A percentile compares a stretch with the other conserved stretches of the same genome.
These are phyloP conservation scores for Aspergillus cejpii DNA, from an alignment of 2,329 filamentous ascomycete genomes.

Conservation along the genomic window DNA sequence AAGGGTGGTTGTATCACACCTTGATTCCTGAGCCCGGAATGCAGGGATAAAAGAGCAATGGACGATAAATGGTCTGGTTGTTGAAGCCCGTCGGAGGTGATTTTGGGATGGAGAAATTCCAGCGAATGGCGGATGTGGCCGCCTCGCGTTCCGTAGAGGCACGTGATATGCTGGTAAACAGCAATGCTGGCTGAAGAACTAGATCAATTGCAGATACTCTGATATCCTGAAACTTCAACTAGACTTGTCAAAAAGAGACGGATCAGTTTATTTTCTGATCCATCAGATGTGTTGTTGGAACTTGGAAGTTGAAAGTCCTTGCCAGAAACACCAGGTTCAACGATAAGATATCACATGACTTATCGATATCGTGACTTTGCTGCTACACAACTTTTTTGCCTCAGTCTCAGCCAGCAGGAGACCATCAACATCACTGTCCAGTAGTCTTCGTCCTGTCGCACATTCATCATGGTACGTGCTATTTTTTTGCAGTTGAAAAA, in stretches of 20 bases:
- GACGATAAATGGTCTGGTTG: slow-evolving; percentile 4
- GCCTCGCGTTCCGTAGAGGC: slow-evolving; percentile 23
- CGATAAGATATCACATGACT: slow-evolving; percentile 11
- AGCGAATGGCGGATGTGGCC: slow-evolving; percentile 24
- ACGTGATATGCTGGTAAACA: slow-evolving; percentile 18
- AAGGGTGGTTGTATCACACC: slow-evolving; percentile 1
- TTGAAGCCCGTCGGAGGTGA: slow-evolving; percentile 5
- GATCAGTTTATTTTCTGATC: too few relatives aligned
- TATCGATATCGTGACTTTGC: slow-evolving; percentile 13
- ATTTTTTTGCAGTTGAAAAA: neutral
- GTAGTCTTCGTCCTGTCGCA: slow-evolving; percentile 12
- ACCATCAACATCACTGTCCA: slow-evolving; percentile 19
- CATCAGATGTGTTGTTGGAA: too few relatives aligned
- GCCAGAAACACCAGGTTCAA: neutral
- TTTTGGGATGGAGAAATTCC: slow-evolving; percentile 30
- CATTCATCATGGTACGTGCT: slow-evolving; percentile 29
- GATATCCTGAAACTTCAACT: too few relatives aligned
- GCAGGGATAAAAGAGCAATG: slow-evolving; percentile 3
- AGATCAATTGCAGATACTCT: neutral
- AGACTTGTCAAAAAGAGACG: too few relatives aligned
- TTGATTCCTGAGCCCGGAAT: neutral
- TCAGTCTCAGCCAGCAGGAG: slow-evolving; percentile 20
- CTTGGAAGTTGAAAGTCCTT: too few relatives aligned
- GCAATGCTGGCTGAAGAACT: neutral
- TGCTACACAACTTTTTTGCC: slow-evolving; percentile 14